Conservation (phyloP, 331 rosid genomes). For the Acacia concinna region DNA sequence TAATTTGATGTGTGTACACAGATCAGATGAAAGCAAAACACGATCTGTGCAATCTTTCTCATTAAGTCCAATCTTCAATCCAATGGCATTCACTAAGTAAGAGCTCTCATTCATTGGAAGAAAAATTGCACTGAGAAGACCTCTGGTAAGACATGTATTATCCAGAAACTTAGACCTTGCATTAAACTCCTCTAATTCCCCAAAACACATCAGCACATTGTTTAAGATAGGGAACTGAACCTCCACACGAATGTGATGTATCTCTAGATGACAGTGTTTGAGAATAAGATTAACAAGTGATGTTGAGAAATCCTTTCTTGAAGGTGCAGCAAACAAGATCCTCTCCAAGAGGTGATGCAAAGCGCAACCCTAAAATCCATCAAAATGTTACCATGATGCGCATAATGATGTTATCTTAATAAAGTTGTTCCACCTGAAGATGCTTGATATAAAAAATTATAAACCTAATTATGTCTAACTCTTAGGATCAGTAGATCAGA, state of each 20-base stretch:
- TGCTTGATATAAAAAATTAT: neutral
- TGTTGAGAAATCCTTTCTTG: constrained; percentile 47
- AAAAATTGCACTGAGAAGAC: constrained; percentile 53
- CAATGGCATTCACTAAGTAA: constrained; percentile 45
- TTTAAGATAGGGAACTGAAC: constrained; percentile 58
- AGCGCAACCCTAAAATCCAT: constrained; percentile 71
- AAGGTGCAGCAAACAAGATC: constrained; percentile 43
- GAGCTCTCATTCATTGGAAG: constrained; percentile 50
- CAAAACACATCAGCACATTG: constrained; percentile 42
- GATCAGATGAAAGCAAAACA: constrained; percentile 46
- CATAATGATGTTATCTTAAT: constrained; percentile 23
- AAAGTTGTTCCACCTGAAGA: constrained; percentile 7
- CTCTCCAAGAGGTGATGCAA: constrained; percentile 72
- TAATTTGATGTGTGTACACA: neutral
- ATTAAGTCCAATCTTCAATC: constrained; percentile 54
- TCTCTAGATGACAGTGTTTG: constrained; percentile 65
- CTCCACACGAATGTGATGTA: constrained; percentile 40
- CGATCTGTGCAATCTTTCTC: constrained; percentile 33
- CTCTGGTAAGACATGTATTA: constrained; percentile 52
- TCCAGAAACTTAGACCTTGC: constrained; percentile 51
- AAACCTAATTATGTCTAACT: neutral
- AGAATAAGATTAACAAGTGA: constrained; percentile 57
- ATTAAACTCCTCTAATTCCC: constrained; percentile 57
- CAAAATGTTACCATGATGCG: constrained; percentile 27
- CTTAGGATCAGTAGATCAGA: neutral